These are phyloP conservation scores for Arthrinium puccinioides DNA, from an alignment of 2,329 filamentous ascomycete species.

Conservation along the genomic window DNA sequence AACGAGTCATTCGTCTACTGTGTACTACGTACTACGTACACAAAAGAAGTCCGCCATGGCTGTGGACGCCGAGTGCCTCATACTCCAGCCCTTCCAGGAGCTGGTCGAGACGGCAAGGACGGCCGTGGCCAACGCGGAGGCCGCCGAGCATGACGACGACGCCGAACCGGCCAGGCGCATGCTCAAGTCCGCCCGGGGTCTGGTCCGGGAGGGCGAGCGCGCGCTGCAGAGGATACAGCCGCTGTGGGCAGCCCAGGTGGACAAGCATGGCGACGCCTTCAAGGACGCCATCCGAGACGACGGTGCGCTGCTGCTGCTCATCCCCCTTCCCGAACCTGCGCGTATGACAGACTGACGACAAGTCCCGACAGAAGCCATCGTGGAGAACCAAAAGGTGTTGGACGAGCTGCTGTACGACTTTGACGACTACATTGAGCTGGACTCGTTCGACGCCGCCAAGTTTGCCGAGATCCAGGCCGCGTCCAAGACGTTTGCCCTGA, in stretches of 20 bases:
- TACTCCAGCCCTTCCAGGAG: slow-evolving; percentile 30
- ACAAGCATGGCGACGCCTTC: slow-evolving; percentile 28
- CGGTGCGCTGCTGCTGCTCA: slow-evolving; percentile 18
- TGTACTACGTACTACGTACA: too few relatives aligned
- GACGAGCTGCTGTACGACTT: slow-evolving; percentile 36
- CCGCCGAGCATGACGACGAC: slow-evolving; percentile 11
- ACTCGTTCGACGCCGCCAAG: slow-evolving; percentile 26
- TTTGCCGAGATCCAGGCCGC: slow-evolving; percentile 31
- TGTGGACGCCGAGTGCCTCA: slow-evolving; percentile 17
- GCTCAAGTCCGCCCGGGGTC: slow-evolving; percentile 22
- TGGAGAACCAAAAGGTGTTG: slow-evolving; percentile 19
- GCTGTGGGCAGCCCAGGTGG: slow-evolving; percentile 28
- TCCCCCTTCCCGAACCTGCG: too few relatives aligned
- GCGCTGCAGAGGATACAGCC: slow-evolving; percentile 29
- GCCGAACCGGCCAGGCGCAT: slow-evolving; percentile 19
- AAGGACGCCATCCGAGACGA: slow-evolving; percentile 26
- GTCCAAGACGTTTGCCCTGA: slow-evolving; percentile 31
- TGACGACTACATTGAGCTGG: slow-evolving; percentile 32
- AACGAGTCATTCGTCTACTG: too few relatives aligned
- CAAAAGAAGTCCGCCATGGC: slow-evolving; percentile 15
- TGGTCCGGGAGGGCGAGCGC: slow-evolving; percentile 30
- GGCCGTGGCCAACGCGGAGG: slow-evolving; percentile 25
- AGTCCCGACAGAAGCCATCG: slow-evolving; percentile 14
- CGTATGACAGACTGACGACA: too few relatives aligned
- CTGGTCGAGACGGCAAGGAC: slow-evolving; percentile 30